Conservation (phyloP, 176 grass and related monocot species). For the Olyra latifolia region DNA sequence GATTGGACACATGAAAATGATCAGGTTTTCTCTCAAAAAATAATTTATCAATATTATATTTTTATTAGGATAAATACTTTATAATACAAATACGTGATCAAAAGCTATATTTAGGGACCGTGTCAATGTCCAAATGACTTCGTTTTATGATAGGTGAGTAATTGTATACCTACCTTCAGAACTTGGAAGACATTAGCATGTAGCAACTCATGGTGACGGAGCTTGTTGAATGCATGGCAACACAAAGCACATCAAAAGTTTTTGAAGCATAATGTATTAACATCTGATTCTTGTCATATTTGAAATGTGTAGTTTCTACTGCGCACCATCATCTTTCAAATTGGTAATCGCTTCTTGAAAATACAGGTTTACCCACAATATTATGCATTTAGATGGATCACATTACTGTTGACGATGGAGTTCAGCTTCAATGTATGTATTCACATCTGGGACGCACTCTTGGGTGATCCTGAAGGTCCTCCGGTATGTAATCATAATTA, state of each 20-base stretch:
- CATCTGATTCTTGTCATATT: background rate
- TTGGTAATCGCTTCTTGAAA: conserved; percentile 17
- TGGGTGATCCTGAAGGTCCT: conserved; percentile 74
- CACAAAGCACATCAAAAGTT: background rate
- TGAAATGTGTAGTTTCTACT: background rate
- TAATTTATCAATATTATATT: too few species aligned
- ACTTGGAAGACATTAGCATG: background rate
- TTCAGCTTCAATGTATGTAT: conserved; percentile 72
- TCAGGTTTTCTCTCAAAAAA: too few species aligned
- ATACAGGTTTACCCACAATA: conserved; percentile 85
- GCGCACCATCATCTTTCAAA: background rate
- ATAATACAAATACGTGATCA: too few species aligned
- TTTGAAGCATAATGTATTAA: background rate
- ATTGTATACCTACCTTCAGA: background rate
- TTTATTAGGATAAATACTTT: too few species aligned
- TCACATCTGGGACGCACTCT: conserved; percentile 89
- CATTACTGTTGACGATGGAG: conserved; percentile 84
- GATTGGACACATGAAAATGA: too few species aligned
- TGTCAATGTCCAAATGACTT: too few species aligned
- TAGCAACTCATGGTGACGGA: background rate
- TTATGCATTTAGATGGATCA: conserved; percentile 99
- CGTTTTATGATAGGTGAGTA: too few species aligned
- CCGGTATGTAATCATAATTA: conserved; percentile 45
- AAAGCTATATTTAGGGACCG: too few species aligned
- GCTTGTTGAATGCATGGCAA: background rate